Percentiles rank a stretch among this genome's conserved stretches.
These are phyloP conservation scores for Podila horticola DNA, from an alignment of 192 early-diverging fungal genomes.

Conservation along the genomic window DNA sequence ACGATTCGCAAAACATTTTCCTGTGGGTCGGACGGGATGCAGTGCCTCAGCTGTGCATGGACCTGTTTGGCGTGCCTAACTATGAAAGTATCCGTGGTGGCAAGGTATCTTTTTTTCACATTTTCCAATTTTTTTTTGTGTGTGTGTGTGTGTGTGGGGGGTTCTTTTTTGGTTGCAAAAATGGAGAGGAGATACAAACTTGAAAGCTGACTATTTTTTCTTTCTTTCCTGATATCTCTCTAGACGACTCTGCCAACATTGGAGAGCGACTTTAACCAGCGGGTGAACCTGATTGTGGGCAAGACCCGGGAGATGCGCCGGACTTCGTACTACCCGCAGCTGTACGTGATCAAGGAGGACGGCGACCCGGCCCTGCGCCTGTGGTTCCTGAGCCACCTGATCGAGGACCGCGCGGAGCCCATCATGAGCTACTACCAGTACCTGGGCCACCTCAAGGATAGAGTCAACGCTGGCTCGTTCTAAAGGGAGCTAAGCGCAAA, in stretches of 20 bases:
- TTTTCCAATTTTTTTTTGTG: not conserved
- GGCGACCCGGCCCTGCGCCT: conserved; percentile 84
- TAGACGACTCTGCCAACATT: conserved; percentile 73
- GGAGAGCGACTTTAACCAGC: conserved; percentile 78
- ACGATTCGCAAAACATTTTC: conserved; percentile 85
- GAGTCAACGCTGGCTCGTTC: conserved; percentile 41
- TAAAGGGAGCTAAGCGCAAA: not conserved
- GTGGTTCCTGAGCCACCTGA: conserved; percentile 87
- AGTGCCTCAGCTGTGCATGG: conserved; percentile 74
- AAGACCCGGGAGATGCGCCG: conserved; percentile 76
- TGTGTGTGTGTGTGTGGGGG: too few relatives aligned
- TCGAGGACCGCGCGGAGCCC: conserved; percentile 91
- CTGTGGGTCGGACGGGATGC: conserved; percentile 90
- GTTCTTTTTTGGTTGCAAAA: too few relatives aligned
- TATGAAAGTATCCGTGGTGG: conserved; percentile 85
- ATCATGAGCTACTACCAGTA: conserved; percentile 83
- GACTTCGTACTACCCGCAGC: conserved; percentile 74
- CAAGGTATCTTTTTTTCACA: conserved; percentile 73
- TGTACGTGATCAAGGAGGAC: conserved; percentile 93
- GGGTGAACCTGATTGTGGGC: conserved; percentile 80
- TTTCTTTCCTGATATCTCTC: not conserved
- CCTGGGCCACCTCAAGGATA: conserved; percentile 78
- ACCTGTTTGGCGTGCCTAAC: conserved; percentile 79
- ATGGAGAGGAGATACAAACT: too few relatives aligned
- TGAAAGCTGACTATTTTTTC: not conserved